Percentiles rank a stretch among this genome's conserved stretches.
phyloP scores from a whole-genome alignment of 352 stramenopile genomes.

The Halophytophthora batemanensis region DNA sequence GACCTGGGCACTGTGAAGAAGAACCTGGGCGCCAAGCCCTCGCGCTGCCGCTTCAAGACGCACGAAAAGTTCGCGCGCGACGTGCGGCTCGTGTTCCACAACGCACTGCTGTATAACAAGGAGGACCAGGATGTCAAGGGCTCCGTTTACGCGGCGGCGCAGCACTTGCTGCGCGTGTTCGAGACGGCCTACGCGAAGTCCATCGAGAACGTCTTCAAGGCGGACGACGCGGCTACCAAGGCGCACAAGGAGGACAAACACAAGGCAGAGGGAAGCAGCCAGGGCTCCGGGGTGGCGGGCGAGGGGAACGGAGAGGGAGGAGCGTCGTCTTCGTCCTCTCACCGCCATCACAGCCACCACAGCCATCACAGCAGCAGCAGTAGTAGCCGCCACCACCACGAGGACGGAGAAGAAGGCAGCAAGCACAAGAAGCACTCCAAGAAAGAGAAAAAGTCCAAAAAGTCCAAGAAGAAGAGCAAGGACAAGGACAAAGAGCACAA shows the following conservation, averaged over 20 bases:
- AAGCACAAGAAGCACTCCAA: slow-evolving; percentile 68
- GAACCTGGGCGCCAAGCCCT: slow-evolving; percentile 73
- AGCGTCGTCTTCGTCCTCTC: slow-evolving; percentile 13
- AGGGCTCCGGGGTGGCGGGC: too few species aligned
- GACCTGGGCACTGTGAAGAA: slow-evolving; percentile 76
- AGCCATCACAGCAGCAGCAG: slow-evolving; percentile 4
- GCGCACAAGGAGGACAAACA: slow-evolving; percentile 19
- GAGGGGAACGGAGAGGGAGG: slow-evolving; percentile 4
- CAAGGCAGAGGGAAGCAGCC: slow-evolving; percentile 9
- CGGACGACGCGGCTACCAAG: slow-evolving; percentile 26
- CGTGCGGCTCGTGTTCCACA: slow-evolving; percentile 82
- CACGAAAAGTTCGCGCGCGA: slow-evolving; percentile 82
- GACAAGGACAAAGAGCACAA: slow-evolving; percentile 43
- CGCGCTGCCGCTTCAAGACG: slow-evolving; percentile 81
- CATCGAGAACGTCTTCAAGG: slow-evolving; percentile 56
- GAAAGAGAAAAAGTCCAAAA: slow-evolving; percentile 71
- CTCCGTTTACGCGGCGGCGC: slow-evolving; percentile 74
- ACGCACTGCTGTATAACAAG: slow-evolving; percentile 79
- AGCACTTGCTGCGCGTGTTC: slow-evolving; percentile 79
- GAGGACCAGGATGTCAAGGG: slow-evolving; percentile 70
- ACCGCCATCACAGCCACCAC: slow-evolving; percentile 13
- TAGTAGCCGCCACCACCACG: slow-evolving; percentile 20
- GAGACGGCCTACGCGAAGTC: slow-evolving; percentile 78
- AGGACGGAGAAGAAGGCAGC: slow-evolving; percentile 17
- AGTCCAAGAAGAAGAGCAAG: slow-evolving; percentile 73